Evolutionary conservation across 441 rosid genomes (phyloP).

Genomic region (Caryocar brasiliense): DNA sequence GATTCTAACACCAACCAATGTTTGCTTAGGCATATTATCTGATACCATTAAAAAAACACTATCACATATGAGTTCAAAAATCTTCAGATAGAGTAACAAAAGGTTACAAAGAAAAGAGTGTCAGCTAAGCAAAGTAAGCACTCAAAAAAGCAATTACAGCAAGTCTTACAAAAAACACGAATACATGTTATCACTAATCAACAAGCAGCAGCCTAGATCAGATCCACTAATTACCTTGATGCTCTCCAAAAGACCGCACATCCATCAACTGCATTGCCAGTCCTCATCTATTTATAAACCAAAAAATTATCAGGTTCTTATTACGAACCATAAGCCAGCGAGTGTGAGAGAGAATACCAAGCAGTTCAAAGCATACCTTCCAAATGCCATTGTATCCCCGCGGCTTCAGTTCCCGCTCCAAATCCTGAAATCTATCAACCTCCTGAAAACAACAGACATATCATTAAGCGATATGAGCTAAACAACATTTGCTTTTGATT

Average conservation of each 20-base stretch:
- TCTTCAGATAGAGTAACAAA: neutral
- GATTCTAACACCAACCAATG: constrained; percentile 9
- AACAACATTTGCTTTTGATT: neutral
- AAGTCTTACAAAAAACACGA: too few relatives aligned
- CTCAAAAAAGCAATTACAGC: neutral
- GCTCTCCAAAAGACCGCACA: constrained; percentile 94
- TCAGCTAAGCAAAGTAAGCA: neutral
- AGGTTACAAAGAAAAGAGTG: too few relatives aligned
- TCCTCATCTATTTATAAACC: constrained; percentile 63
- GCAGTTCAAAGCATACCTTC: constrained; percentile 45
- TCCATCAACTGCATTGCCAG: constrained; percentile 85
- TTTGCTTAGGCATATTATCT: neutral
- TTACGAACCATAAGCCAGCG: neutral
- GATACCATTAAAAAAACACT: neutral
- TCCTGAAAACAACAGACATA: constrained; percentile 39
- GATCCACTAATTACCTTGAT: constrained; percentile 41
- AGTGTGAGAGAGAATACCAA: too few relatives aligned
- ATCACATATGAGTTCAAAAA: neutral
- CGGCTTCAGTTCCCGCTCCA: constrained; percentile 53
- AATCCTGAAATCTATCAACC: constrained; percentile 78
- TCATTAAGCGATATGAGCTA: neutral
- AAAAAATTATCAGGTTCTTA: constrained; percentile 3
- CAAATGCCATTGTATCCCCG: constrained; percentile 73
- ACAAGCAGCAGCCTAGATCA: neutral
- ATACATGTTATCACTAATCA: neutral